phyloP scores from a whole-genome alignment of 768 basidiomycete genomes.

The Paxillus involutus region DNA sequence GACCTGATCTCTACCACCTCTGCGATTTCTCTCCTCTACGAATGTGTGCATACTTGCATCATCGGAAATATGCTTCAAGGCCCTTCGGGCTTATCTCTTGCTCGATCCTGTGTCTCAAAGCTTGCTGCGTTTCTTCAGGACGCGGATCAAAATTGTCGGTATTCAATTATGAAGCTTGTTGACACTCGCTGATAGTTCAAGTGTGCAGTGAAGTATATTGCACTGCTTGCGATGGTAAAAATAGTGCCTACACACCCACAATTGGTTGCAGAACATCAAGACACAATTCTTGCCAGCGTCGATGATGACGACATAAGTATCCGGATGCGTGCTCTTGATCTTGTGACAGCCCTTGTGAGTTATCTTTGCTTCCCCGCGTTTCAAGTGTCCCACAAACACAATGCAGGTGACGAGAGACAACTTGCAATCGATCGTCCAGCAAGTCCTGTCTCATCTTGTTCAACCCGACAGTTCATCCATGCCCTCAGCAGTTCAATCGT shows the following conservation, averaged over 20 bases:
- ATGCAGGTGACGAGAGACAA: conserved; percentile 77
- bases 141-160: conserved; percentile 91
- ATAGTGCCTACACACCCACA: conserved; percentile 92
- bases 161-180: conserved; percentile 10
- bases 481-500: conserved; percentile 55
- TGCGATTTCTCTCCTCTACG: conserved; percentile 94
- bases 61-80: conserved; percentile 94
- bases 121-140: conserved; percentile 90
- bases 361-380: not conserved
- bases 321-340: conserved; percentile 91
- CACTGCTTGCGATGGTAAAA: conserved; percentile 91
- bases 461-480: conserved; percentile 50
- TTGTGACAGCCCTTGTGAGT: conserved; percentile 89
- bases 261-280: conserved; percentile 88
- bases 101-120: conserved; percentile 89
- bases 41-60: conserved; percentile 98
- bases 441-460: conserved; percentile 84
- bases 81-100: conserved; percentile 72
- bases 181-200: conserved; percentile 15
- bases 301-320: conserved; percentile 95
- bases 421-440: conserved; percentile 86
- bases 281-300: conserved; percentile 85
- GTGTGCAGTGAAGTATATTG: conserved; percentile 92
- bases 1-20: conserved; percentile 94
- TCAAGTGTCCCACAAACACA: not conserved